phyloP scores from a whole-genome alignment of 2,329 filamentous ascomycete species.

The Colletotrichum zoysiae region DNA sequence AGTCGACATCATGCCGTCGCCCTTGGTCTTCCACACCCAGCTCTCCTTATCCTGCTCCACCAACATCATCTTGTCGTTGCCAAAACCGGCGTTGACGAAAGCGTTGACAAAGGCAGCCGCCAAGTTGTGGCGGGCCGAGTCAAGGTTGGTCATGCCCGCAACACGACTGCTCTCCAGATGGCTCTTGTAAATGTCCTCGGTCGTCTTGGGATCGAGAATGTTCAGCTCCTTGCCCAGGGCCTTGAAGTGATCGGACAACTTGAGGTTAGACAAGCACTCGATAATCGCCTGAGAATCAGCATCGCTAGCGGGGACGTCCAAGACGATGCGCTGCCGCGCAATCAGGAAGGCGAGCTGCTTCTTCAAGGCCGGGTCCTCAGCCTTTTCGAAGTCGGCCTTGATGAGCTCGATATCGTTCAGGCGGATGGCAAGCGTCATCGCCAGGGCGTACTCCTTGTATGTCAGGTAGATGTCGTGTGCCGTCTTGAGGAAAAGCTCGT shows the following conservation, averaged over 20 bases:
- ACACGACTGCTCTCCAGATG: slow-evolving; percentile 96
- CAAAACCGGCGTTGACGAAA: slow-evolving; percentile 96
- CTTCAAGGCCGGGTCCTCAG: slow-evolving; percentile 84
- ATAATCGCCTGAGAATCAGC: slow-evolving; percentile 80
- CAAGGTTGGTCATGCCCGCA: slow-evolving; percentile 91
- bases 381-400: slow-evolving; percentile 82
- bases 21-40: slow-evolving; percentile 99
- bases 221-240: slow-evolving; percentile 95
- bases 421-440: slow-evolving; percentile 93
- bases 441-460: slow-evolving; percentile 93
- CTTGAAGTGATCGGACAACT: slow-evolving; percentile 93
- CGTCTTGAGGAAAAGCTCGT: slow-evolving; percentile 92
- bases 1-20: slow-evolving; percentile 96
- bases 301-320: slow-evolving; percentile 74
- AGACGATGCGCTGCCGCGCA: slow-evolving; percentile 88
- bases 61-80: slow-evolving; percentile 98
- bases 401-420: slow-evolving; percentile 91
- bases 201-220: slow-evolving; percentile 94
- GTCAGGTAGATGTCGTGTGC: slow-evolving; percentile 94
- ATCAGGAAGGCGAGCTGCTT: slow-evolving; percentile 96
- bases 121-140: slow-evolving; percentile 95
- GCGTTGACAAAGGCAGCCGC: slow-evolving; percentile 97
- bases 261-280: slow-evolving; percentile 89
- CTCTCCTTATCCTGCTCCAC: slow-evolving; percentile 88
- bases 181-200: slow-evolving; percentile 99